Evolutionary conservation across 495 filamentous ascomycete genomes (phyloP).

Genomic region (Hypomontagnella submonticulosa): DNA sequence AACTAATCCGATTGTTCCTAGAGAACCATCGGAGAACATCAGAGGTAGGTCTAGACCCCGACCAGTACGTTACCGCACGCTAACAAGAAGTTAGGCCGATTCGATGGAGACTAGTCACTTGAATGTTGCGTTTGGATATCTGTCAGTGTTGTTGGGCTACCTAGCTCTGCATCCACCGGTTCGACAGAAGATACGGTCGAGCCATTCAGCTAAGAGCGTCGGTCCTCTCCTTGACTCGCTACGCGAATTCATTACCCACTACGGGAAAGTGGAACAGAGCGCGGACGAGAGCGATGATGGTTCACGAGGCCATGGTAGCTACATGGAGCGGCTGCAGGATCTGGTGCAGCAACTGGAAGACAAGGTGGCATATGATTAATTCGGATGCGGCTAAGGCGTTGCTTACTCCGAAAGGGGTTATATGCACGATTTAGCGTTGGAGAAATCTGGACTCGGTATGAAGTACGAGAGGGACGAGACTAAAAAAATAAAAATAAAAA

Average conservation of each 20-base stretch:
- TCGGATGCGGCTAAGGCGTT: not conserved
- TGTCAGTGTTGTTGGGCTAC: constrained; percentile 85
- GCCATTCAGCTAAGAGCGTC: constrained; percentile 69
- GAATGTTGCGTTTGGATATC: constrained; percentile 91
- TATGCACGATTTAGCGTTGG: constrained; percentile 25
- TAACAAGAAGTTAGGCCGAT: constrained; percentile 69
- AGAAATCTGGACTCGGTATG: constrained; percentile 19
- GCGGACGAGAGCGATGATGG: constrained; percentile 60
- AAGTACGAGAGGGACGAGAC: not conserved
- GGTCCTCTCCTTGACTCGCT: constrained; percentile 76
- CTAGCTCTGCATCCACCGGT: constrained; percentile 72
- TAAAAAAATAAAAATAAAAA: not conserved
- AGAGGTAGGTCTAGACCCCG: constrained; percentile 54
- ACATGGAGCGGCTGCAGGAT: constrained; percentile 68
- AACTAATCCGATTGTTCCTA: constrained; percentile 62
- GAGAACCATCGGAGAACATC: constrained; percentile 61
- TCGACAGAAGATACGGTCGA: constrained; percentile 59
- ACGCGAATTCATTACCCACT: constrained; percentile 83
- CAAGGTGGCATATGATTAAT: constrained; percentile 37
- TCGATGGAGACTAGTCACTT: constrained; percentile 84
- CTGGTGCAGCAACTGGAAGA: constrained; percentile 60
- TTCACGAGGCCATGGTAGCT: constrained; percentile 57
- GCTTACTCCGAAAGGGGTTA: constrained; percentile 11
- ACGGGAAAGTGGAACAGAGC: constrained; percentile 76
- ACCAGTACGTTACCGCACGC: constrained; percentile 17